Conservation (phyloP, 129 eudicot genomes). For the Flaveria brownii region DNA sequence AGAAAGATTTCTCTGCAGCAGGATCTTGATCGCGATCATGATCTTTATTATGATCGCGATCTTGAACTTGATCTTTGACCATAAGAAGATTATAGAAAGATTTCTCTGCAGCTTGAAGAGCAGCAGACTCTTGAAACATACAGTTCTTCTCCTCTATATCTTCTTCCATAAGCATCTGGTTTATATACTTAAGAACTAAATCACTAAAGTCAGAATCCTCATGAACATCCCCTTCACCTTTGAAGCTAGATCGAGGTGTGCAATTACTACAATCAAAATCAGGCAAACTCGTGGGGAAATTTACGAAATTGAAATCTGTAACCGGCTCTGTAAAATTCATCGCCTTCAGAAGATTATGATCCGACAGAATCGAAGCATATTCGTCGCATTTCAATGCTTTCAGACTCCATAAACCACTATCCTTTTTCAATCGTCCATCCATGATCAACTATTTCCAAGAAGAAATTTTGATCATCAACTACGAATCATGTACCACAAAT, state of each 20-base stretch:
- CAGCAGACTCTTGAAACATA: constrained; percentile 78
- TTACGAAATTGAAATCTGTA: constrained; percentile 19
- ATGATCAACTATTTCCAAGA: constrained; percentile 35
- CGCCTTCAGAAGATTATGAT: constrained; percentile 33
- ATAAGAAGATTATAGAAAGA: constrained; percentile 66
- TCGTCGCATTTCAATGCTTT: constrained; percentile 39
- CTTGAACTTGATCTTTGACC: constrained; percentile 31
- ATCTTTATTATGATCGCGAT: neutral
- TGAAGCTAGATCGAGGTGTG: constrained; percentile 30
- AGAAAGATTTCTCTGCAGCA: constrained; percentile 32
- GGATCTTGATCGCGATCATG: too few relatives aligned
- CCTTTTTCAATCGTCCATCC: constrained; percentile 43
- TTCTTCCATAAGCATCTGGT: constrained; percentile 92
- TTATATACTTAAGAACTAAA: constrained; percentile 65
- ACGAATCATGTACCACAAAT: neutral
- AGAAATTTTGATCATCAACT: neutral
- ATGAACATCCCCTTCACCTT: constrained; percentile 40
- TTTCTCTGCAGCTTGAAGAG: constrained; percentile 81
- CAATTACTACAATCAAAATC: constrained; percentile 26
- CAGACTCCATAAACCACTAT: constrained; percentile 33
- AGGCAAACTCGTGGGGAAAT: constrained; percentile 19
- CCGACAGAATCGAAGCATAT: constrained; percentile 29
- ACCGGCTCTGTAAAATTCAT: constrained; percentile 29
- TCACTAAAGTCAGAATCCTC: constrained; percentile 87
- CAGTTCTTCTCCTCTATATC: constrained; percentile 69